phyloP scores from a whole-genome alignment of 1,284 basidiomycete species.

The Mycosarcoma maydis region DNA sequence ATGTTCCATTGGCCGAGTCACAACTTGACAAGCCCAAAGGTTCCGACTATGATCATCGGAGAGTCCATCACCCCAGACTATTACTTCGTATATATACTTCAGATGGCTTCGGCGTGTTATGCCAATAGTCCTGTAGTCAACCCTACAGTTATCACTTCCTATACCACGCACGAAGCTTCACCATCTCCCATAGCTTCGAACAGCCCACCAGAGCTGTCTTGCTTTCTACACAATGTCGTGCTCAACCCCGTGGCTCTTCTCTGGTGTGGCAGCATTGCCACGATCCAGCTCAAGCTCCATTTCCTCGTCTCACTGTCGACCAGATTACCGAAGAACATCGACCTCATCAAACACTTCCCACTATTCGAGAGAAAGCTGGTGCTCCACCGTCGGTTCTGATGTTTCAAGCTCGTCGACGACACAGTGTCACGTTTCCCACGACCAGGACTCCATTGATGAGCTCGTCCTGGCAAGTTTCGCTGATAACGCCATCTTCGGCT shows the following conservation, averaged over 20 bases:
- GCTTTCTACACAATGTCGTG: slow-evolving; percentile 20
- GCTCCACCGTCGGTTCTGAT: slow-evolving; percentile 22
- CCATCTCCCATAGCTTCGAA: neutral
- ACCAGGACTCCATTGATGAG: slow-evolving; percentile 20
- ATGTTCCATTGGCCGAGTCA: slow-evolving; percentile 28
- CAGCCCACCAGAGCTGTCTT: slow-evolving; percentile 1
- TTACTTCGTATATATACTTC: slow-evolving; percentile 38
- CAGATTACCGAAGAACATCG: slow-evolving; percentile 16
- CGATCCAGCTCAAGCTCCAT: slow-evolving; percentile 5
- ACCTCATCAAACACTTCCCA: slow-evolving; percentile 23
- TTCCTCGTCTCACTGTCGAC: slow-evolving; percentile 10
- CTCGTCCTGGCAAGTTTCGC: slow-evolving; percentile 18
- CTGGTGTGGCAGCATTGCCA: slow-evolving; percentile 4
- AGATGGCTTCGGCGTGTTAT: neutral
- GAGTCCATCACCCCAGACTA: no score
- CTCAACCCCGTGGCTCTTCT: slow-evolving; percentile 24
- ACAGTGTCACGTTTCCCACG: slow-evolving; percentile 25
- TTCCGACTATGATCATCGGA: no score
- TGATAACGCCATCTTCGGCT: slow-evolving; percentile 36
- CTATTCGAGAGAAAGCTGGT: slow-evolving; percentile 34
- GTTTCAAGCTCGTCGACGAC: slow-evolving; percentile 17
- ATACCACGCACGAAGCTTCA: slow-evolving; percentile 1
- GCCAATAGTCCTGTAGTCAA: neutral
- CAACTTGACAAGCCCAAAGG: no score
- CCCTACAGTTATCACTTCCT: neutral